A percentile compares a stretch with the other conserved stretches of the same genome.
Conservation (phyloP, 805 yeast genomes). For the Diddensiella santjacobensis region DNA sequence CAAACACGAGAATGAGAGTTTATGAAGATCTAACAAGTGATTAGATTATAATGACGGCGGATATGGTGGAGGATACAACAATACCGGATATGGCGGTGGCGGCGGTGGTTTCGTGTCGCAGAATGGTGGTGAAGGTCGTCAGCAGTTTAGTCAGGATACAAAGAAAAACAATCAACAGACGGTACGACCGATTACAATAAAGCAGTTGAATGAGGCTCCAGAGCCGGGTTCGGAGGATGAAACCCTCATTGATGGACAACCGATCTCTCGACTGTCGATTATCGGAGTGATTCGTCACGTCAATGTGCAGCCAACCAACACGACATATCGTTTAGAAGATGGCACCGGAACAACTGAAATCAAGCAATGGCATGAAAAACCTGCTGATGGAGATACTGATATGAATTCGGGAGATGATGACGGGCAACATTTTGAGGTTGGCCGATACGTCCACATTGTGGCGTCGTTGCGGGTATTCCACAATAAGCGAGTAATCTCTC, state of each 20-base stretch:
- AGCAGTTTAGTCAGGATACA: not conserved
- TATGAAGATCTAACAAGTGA: not conserved
- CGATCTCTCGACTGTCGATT: slow-evolving; percentile 50
- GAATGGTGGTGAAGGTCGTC: not conserved
- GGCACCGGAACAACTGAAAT: slow-evolving; percentile 62
- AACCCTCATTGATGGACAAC: slow-evolving; percentile 49
- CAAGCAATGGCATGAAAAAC: slow-evolving; percentile 46
- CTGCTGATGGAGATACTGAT: slow-evolving; percentile 24
- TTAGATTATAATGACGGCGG: not conserved
- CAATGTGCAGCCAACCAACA: slow-evolving; percentile 39
- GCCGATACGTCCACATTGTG: slow-evolving; percentile 48
- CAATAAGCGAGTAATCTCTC: slow-evolving; percentile 48
- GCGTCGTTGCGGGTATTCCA: slow-evolving; percentile 47
- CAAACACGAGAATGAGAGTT: too few species aligned
- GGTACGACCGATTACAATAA: slow-evolving; percentile 57
- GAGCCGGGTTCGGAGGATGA: slow-evolving; percentile 54
- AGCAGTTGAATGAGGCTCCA: slow-evolving; percentile 52
- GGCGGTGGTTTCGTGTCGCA: slow-evolving; percentile 6
- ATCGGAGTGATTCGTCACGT: slow-evolving; percentile 56
- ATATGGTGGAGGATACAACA: not conserved
- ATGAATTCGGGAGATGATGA: slow-evolving; percentile 29
- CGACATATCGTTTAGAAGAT: slow-evolving; percentile 54
- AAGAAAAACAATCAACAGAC: slow-evolving; percentile 2
- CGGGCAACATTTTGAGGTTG: slow-evolving; percentile 33
- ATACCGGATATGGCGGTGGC: not conserved